A percentile compares a stretch with the other conserved stretches of the same genome.
Conservation (phyloP, 805 yeast genomes). For the Debaryomyces prosopidis region DNA sequence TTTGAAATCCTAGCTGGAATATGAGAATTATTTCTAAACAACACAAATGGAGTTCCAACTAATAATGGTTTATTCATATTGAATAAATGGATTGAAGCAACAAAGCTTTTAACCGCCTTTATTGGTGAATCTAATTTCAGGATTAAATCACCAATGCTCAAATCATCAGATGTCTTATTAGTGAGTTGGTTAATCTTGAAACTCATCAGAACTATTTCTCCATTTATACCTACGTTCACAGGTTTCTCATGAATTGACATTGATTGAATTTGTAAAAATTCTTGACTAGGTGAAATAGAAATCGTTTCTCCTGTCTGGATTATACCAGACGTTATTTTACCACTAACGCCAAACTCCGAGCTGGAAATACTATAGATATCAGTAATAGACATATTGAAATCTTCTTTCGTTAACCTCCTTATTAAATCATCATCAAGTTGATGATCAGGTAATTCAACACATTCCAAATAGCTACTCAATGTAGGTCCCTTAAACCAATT, state of each 20-base stretch:
- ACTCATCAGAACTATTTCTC: constrained; percentile 53
- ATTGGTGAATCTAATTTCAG: constrained; percentile 26
- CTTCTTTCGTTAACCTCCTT: constrained; percentile 27
- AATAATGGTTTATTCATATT: constrained; percentile 66
- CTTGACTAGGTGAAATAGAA: constrained; percentile 53
- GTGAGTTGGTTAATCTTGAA: constrained; percentile 48
- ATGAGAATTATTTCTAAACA: constrained; percentile 74
- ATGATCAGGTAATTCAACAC: constrained; percentile 19
- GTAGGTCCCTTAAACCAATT: constrained; percentile 52
- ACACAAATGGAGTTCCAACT: constrained; percentile 74
- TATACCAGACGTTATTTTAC: constrained; percentile 67
- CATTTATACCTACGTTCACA: constrained; percentile 59
- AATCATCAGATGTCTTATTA: constrained; percentile 52
- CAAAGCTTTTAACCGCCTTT: constrained; percentile 27
- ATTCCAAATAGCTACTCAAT: constrained; percentile 42
- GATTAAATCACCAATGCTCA: constrained; percentile 61
- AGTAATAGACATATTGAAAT: constrained; percentile 60
- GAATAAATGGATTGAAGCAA: constrained; percentile 32
- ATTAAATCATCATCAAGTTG: constrained; percentile 11
- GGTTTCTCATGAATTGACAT: constrained; percentile 33
- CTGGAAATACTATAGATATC: constrained; percentile 56
- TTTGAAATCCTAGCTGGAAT: constrained; percentile 66
- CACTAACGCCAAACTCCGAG: constrained; percentile 55
- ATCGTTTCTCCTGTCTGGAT: constrained; percentile 73
- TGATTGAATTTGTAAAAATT: constrained; percentile 43